Percentiles rank a stretch among this genome's conserved stretches.
Conservation (phyloP, 2,329 filamentous ascomycete genomes). For the Achaetomium macrosporum region DNA sequence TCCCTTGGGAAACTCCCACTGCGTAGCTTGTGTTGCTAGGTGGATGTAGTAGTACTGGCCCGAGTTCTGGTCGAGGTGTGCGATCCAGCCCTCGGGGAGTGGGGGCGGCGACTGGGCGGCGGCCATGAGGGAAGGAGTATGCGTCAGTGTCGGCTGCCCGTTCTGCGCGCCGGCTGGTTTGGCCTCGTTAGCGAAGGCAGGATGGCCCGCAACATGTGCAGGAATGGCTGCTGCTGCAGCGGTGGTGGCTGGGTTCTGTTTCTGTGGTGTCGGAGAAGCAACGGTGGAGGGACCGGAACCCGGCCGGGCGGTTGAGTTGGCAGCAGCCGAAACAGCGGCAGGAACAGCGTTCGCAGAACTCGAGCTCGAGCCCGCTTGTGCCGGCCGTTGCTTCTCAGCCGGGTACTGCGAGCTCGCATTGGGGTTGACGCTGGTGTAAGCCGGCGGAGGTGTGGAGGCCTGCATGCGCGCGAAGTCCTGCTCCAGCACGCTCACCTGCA, state of each 20-base stretch:
- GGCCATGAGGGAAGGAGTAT: conserved; percentile 41
- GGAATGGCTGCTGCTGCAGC: conserved; percentile 18
- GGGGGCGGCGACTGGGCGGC: conserved; percentile 81
- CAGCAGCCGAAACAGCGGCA: conserved; percentile 1
- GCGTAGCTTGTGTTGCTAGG: conserved; percentile 86
- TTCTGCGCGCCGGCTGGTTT: conserved; percentile 42
- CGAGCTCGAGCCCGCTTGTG: conserved; percentile 27
- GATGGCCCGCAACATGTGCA: conserved; percentile 18
- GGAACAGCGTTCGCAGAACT: conserved; percentile 20
- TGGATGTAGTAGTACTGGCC: conserved; percentile 99
- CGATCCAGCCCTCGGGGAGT: conserved; percentile 95
- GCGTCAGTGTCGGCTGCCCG: conserved; percentile 42
- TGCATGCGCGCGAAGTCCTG: conserved; percentile 82
- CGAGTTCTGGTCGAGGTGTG: conserved; percentile 89
- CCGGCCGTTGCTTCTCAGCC: conserved; percentile 65
- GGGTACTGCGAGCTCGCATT: conserved; percentile 60
- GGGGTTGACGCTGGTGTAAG: conserved; percentile 74
- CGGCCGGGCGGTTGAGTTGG: conserved; percentile 8
- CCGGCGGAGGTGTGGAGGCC: conserved; percentile 82
- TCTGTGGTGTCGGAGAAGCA: conserved; percentile 15
- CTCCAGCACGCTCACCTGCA: conserved; percentile 68
- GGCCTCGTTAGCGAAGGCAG: conserved; percentile 79
- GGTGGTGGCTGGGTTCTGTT: conserved; percentile 17
- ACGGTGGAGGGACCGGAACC: conserved; percentile 9
- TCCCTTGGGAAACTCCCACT: conserved; percentile 98